phyloP scores from a whole-genome alignment of 495 filamentous ascomycete species.

The Parathielavia appendiculata region DNA sequence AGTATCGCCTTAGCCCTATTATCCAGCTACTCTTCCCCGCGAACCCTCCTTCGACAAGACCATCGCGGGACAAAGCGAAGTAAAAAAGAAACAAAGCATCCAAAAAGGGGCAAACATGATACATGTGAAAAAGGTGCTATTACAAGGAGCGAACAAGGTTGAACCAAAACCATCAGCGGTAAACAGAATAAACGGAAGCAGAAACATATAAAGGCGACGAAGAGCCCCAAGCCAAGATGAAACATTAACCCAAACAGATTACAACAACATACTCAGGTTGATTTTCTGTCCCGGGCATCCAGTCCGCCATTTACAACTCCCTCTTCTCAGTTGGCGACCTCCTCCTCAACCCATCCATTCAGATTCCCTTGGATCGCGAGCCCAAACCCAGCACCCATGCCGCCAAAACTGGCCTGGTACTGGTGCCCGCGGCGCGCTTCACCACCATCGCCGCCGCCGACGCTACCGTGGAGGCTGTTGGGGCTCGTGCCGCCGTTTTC shows the following conservation, averaged over 20 bases:
- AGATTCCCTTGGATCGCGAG: slow-evolving; percentile 48
- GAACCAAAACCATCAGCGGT: slow-evolving; percentile 12
- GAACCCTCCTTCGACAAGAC: slow-evolving; percentile 1
- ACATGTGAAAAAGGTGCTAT: slow-evolving; percentile 24
- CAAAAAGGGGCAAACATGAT: slow-evolving; percentile 23
- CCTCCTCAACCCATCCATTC: slow-evolving; percentile 55
- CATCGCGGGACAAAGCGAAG: slow-evolving; percentile 12
- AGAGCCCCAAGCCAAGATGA: slow-evolving; percentile 13
- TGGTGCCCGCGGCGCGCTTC: slow-evolving; percentile 50
- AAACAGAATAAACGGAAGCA: slow-evolving; percentile 8
- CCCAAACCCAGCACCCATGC: slow-evolving; percentile 46
- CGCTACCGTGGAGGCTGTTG: slow-evolving; percentile 40
- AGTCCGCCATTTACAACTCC: slow-evolving; percentile 1
- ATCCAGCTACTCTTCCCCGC: neutral
- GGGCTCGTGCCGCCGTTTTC: slow-evolving; percentile 48
- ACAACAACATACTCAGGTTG: slow-evolving; percentile 22
- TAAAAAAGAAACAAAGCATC: slow-evolving; percentile 2
- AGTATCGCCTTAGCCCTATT: neutral
- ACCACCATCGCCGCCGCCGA: slow-evolving; percentile 36
- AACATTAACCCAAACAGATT: slow-evolving; percentile 15
- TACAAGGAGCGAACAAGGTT: slow-evolving; percentile 24
- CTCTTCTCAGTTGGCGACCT: slow-evolving; percentile 43
- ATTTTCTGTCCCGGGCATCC: slow-evolving; percentile 1
- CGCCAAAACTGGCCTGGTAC: slow-evolving; percentile 52
- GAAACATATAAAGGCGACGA: too few species aligned